These are phyloP conservation scores for Sporothrix phasma DNA, from an alignment of 2,329 filamentous ascomycete genomes.

Conservation along the genomic window DNA sequence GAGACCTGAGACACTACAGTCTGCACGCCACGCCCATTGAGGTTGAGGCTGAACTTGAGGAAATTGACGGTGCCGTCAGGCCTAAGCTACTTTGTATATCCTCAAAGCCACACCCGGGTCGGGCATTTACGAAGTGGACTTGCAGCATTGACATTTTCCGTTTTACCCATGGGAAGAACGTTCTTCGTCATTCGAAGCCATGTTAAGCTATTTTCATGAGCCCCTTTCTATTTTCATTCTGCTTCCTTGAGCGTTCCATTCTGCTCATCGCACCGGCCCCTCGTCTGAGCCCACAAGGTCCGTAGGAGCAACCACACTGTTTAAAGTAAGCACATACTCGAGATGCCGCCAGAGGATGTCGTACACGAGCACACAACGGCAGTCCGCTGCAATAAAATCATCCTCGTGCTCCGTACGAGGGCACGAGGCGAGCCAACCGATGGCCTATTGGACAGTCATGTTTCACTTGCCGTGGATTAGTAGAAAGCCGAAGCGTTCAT, in stretches of 20 bases:
- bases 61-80: slow-evolving; percentile 3
- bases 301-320: not conserved
- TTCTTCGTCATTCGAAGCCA: not conserved
- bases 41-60: slow-evolving; percentile 7
- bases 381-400: not conserved
- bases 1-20: not conserved
- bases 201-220: not conserved
- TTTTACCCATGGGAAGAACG: not conserved
- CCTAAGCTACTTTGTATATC: not conserved
- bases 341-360: not conserved
- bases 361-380: not conserved
- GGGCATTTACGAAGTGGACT: not conserved
- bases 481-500: not conserved
- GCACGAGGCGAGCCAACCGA: not conserved
- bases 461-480: not conserved
- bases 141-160: not conserved
- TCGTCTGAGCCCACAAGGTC: not conserved
- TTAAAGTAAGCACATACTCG: no score
- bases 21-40: slow-evolving; percentile 1
- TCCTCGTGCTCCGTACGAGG: not conserved
- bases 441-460: not conserved
- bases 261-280: not conserved
- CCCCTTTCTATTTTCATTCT: no score
- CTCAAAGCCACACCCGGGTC: not conserved
- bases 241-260: no score